Percentiles rank a stretch among this genome's conserved stretches.
Conservation (phyloP, 2,329 filamentous ascomycete species). For the Venturia asperata region DNA sequence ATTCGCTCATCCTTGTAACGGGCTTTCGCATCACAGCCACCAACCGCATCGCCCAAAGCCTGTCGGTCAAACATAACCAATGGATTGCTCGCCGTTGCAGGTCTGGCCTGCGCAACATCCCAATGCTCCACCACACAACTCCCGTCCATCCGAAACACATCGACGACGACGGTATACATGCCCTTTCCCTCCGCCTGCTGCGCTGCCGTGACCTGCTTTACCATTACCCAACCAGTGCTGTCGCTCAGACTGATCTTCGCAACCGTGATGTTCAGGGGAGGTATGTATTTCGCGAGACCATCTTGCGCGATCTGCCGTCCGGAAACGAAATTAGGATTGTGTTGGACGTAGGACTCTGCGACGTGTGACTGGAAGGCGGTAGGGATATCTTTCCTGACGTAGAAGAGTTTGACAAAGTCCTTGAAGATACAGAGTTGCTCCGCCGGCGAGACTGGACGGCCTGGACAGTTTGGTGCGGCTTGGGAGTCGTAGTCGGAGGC, state of each 20-base stretch:
- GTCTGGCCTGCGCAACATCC: constrained; percentile 13
- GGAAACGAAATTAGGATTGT: constrained; percentile 5
- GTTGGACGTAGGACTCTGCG: constrained; percentile 16
- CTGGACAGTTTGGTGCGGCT: constrained; percentile 13
- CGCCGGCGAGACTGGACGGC: constrained; percentile 3
- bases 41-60: not conserved
- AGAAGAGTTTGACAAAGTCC: constrained; percentile 10
- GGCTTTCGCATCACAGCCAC: not conserved
- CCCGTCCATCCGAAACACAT: constrained; percentile 15
- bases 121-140: constrained; percentile 16
- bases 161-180: constrained; percentile 10
- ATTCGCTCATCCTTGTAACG: not conserved
- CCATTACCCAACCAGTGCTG: constrained; percentile 4
- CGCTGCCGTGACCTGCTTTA: not conserved
- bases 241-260: constrained; percentile 8
- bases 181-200: constrained; percentile 6
- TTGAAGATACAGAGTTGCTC: constrained; percentile 17
- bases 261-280: not conserved
- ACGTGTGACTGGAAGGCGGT: constrained; percentile 11
- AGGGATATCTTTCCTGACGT: not conserved
- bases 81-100: constrained; percentile 7
- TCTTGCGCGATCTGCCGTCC: constrained; percentile 1
- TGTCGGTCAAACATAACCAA: constrained; percentile 8
- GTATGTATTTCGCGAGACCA: constrained; percentile 1
- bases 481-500: not conserved